Conservation (phyloP, 192 early-diverging fungal genomes). For the Mortierella antarctica region DNA sequence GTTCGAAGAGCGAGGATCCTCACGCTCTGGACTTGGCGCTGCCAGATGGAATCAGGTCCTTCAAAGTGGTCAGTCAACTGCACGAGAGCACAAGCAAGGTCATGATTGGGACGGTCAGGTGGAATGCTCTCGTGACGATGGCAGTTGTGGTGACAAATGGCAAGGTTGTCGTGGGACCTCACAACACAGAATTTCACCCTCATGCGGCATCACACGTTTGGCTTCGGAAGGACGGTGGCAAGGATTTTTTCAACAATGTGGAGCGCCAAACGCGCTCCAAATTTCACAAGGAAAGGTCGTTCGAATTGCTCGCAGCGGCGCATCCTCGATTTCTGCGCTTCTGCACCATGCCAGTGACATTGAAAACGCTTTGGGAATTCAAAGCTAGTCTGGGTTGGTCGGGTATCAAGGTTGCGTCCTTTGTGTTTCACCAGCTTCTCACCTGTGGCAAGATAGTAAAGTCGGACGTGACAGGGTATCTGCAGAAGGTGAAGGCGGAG, state of each 20-base stretch:
- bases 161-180: conserved; percentile 11
- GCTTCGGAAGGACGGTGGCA: conserved; percentile 12
- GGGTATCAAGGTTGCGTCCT: conserved; percentile 12
- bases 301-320: not conserved
- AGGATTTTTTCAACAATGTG: conserved; percentile 15
- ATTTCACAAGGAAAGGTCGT: conserved; percentile 2
- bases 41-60: conserved; percentile 13
- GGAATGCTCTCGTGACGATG: conserved; percentile 20
- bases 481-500: not conserved
- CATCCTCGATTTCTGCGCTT: conserved; percentile 13
- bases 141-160: conserved; percentile 19
- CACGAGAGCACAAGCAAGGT: conserved; percentile 6
- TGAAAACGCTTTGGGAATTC: conserved; percentile 17
- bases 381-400: conserved; percentile 2
- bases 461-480: conserved; percentile 3
- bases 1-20: conserved; percentile 18
- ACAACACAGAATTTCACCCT: conserved; percentile 16
- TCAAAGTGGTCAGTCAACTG: conserved; percentile 12
- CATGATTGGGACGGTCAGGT: conserved; percentile 19
- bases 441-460: not conserved
- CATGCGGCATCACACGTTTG: conserved; percentile 12
- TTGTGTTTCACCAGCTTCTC: conserved; percentile 9
- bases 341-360: conserved; percentile 11
- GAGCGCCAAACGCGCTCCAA: conserved; percentile 14
- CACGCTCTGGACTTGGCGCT: not conserved